Base-by-base conservation (phyloP, 805 yeast genomes). In the Candida patagonica region DNA sequence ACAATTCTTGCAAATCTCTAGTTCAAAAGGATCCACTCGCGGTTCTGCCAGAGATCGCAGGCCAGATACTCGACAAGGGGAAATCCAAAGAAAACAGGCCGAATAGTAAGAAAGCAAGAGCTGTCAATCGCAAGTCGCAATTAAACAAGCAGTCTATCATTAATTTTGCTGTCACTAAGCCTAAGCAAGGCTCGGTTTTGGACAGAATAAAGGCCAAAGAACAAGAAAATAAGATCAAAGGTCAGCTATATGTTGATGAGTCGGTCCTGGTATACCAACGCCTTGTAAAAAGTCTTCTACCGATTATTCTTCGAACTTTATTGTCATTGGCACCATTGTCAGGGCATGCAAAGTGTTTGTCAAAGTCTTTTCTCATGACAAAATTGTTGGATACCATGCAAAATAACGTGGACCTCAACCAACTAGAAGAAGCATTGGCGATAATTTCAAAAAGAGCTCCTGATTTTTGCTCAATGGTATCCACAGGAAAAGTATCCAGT, bases 201-300 rank as follows among this genome's bases (percentile, higher is more conserved):
- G 61, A 58, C 19, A 48, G 63, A 10, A 51, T 59, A 24, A 47
- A 52, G 6, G 59, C 58, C 24, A 52, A 56, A 37, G 59, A 59
- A 38, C 52, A 52, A 1, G 45, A 40, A 2, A 33, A 34, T 13
- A 34, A 27, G 15, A 16, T 19, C n/a, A 34, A 42, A 37, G 15
- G 12, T 6, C 27, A n/a, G 6, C 17, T 21, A 9, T 22, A n/a
- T 13, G 26, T 29, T 7, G 40, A 35, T 10, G 40, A 37, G 7
- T 16, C 42, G 13, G 44, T 35, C 19, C 26, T 34, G 12, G 24
- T 29, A 20, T 37, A 46, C 20, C 48, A 45, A 19, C 25, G 38
- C 27, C 53, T 53, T 38, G 37, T 56, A 17, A 24, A 24, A n/a
- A 42, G 53, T 13, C 59, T 55, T 23, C 31, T 56, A 8, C 51